These are phyloP conservation scores for Chlamydomonas asymmetrica DNA, from an alignment of 139 green algal genomes.

Conservation along the genomic window DNA sequence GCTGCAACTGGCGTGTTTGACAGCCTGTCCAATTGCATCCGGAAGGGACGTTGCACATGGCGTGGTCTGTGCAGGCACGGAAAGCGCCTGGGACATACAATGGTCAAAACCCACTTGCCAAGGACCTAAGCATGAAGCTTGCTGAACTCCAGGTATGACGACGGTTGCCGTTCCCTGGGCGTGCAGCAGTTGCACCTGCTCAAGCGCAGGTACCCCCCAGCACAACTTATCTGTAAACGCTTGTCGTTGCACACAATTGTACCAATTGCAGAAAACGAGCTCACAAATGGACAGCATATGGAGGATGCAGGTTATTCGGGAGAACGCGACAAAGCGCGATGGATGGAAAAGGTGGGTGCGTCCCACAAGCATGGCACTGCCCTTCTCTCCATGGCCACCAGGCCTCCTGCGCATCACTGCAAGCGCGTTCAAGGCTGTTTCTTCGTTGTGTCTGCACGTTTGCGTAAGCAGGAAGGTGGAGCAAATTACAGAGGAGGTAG, in stretches of 20 bases:
- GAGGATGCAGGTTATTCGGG: constrained; percentile 79
- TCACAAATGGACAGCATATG: constrained; percentile 77
- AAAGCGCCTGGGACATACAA: too few relatives aligned
- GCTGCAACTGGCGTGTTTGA: too few relatives aligned
- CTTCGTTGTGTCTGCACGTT: neutral
- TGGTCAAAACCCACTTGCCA: too few relatives aligned
- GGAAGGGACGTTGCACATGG: too few relatives aligned
- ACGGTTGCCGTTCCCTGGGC: too few relatives aligned
- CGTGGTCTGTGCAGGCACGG: too few relatives aligned
- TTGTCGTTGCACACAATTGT: neutral
- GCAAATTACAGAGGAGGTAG: constrained; percentile 78
- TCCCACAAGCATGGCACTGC: neutral
- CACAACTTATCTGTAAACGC: neutral
- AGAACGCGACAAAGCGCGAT: constrained; percentile 59
- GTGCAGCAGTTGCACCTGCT: too few relatives aligned
- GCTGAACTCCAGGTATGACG: too few relatives aligned
- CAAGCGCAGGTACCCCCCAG: too few relatives aligned
- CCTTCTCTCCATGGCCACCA: neutral
- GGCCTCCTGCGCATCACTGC: neutral
- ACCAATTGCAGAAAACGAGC: constrained; percentile 58
- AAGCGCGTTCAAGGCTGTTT: neutral
- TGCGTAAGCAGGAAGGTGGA: constrained; percentile 75
- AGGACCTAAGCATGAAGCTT: too few relatives aligned
- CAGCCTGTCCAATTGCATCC: too few relatives aligned
- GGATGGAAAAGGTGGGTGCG: constrained; percentile 71